Evolutionary conservation across 495 filamentous ascomycete species (phyloP), one percentile per base, ranked within the genome.

Genomic region (Diplogelasinospora grovesii): DNA sequence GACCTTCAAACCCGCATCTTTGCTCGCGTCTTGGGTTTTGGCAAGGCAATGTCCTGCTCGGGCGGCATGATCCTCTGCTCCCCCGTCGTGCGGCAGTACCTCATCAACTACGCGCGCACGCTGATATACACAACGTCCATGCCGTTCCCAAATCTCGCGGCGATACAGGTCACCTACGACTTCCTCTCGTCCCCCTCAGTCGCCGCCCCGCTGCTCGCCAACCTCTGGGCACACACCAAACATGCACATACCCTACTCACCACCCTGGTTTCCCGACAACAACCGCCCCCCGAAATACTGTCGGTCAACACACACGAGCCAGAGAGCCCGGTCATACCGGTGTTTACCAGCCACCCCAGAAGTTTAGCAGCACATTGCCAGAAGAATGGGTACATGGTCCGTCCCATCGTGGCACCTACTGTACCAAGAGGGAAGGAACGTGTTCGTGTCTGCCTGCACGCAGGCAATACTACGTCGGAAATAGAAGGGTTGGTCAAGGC

Each of bases 1-100:
- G 81, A 77, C 0, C 48, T 89, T n/a, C 77, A 89, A 53, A 53
- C 77, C 8, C 63, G 68, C 16, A 69, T 89, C 26, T 82, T 82
- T 63, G 76, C 84, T 4, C 58, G 85, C 16, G 66, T 87, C 9
- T 74, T 87, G 56, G 86, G 82, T 1, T 89, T 86, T 65, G 83
- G 85, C 3, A 92, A 89, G 53, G 80, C 82, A 2, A 56, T 90
- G 44, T 79, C 74, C 11, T 81, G 79, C 45, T 72, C 79, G 32
- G 85, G 85, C 58, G 85, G 66, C 18, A 63, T 65, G 10, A 49
- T 72, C 10, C 56, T 74, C 14, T 83, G 70, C 36, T 65, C 68
- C 2, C 54, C 65, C 0, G 27, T 65, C 2, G 60, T 71, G 1
- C 64, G 75, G 21, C 45, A 65, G n/a, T 81, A 81, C 42, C 58